phyloP scores from a whole-genome alignment of 345 rosid species.

The Hypericum androsaemum region DNA sequence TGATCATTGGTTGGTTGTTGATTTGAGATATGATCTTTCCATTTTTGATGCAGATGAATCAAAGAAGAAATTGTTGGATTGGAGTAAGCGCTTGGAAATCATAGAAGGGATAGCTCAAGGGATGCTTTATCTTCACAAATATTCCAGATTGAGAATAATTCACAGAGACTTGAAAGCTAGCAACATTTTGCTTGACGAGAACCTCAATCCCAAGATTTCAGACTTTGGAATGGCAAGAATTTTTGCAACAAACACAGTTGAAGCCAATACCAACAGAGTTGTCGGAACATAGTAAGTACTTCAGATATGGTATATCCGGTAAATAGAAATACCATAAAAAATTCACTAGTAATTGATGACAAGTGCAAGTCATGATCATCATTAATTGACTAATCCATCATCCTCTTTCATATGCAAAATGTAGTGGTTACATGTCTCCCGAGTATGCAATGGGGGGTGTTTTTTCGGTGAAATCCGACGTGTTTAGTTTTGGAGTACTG shows the following conservation, averaged over 20 bases:
- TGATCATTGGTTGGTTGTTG: too few relatives aligned
- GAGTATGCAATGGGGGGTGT: constrained; percentile 3
- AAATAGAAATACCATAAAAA: too few relatives aligned
- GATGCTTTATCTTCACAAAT: not conserved
- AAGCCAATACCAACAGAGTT: constrained; percentile 3
- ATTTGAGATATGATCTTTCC: not conserved
- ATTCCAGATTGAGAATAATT: constrained; percentile 1
- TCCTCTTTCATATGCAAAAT: not conserved
- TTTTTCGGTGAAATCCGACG: not conserved
- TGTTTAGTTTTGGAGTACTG: constrained; percentile 1
- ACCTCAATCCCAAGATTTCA: not conserved
- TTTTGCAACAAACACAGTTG: not conserved
- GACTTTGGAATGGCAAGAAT: constrained; percentile 1
- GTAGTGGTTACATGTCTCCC: constrained; percentile 5
- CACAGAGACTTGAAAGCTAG: constrained; percentile 6
- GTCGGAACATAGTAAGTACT: constrained; percentile 4
- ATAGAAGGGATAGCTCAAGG: constrained; percentile 3
- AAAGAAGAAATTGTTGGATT: not conserved
- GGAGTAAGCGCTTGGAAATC: not conserved
- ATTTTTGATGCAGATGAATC: not conserved
- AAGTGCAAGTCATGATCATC: too few relatives aligned
- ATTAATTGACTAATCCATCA: not conserved
- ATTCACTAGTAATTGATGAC: too few relatives aligned
- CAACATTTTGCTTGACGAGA: not conserved
- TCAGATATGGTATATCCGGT: too few relatives aligned